Base-by-base conservation (phyloP, 495 filamentous ascomycete species). In the Aspergillus sclerotiicarbonarius region DNA sequence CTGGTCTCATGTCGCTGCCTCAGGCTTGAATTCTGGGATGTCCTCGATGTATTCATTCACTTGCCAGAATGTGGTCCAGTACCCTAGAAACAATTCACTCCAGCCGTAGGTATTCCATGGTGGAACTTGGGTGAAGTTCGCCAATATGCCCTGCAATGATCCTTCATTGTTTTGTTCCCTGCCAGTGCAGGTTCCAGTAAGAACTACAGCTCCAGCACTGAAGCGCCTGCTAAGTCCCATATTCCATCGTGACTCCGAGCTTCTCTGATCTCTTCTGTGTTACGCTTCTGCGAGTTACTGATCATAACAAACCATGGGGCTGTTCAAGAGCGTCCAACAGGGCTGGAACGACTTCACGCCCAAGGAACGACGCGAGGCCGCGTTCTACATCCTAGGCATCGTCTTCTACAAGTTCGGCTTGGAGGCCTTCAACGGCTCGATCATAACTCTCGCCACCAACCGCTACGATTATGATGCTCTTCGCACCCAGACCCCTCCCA, bases 361-460 rank as follows among this genome's bases (percentile, higher is more conserved):
- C 8, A 62, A 57, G 37, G 70, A 74, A 53, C 67, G 67, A 45
- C 67, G 65, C 48, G 77, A 78, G 53, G 72, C 78, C 44, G 63
- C 59, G 30, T 64, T 77, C 32, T 79, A 79, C 60, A 73, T 60
- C 15, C n/a, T 60, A 5, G 57, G 60, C 7, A 63, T 63, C 71
- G 71, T 61, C 70, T 44, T 78, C 25, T 63, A 78, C 66, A 77
- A 80, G 56, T 72, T 78, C 29, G 75, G 75, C 2, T 63, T 80
- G 5, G 76, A 78, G 51, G 74, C 72, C 7, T 80, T 78, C 64
- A 78, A 76, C 60, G 73, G 61, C 8, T 59, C 74, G 25, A 68
- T 79, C 18, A 63, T 74, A 29, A 68, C 74, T 2, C 67, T 79
- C 5, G 74, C 76, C 6, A 76, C 68, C 2, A 77, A 77, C 53